phyloP scores from a whole-genome alignment of 441 rosid genomes.

The Bruguiera hainesii region DNA sequence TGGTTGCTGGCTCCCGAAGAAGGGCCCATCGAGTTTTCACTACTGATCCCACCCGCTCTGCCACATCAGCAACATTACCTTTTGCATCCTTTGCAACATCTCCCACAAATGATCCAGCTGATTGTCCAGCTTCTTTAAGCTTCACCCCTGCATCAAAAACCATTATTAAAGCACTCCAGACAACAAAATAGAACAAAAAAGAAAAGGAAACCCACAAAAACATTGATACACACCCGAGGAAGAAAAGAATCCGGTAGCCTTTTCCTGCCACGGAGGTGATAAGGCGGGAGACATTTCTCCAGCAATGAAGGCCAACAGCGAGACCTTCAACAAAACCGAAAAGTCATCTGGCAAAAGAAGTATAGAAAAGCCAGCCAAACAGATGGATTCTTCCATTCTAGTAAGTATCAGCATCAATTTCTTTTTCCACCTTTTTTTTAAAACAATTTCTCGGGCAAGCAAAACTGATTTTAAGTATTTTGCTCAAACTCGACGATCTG shows the following conservation, averaged over 20 bases:
- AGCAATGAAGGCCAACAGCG: constrained; percentile 10
- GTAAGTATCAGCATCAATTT: background rate
- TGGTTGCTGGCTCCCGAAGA: constrained; percentile 83
- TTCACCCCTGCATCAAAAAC: constrained; percentile 54
- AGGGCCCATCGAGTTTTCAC: constrained; percentile 77
- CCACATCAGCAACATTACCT: constrained; percentile 76
- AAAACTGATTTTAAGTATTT: too few relatives aligned
- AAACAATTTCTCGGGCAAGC: too few relatives aligned
- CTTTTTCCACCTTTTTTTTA: too few relatives aligned
- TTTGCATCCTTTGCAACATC: constrained; percentile 91
- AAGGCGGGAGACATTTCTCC: constrained; percentile 64
- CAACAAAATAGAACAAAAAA: background rate
- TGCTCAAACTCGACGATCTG: too few relatives aligned
- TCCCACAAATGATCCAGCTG: constrained; percentile 77
- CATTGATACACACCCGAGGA: constrained; percentile 50
- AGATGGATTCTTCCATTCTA: too few relatives aligned
- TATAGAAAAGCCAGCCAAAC: background rate
- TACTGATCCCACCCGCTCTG: constrained; percentile 70
- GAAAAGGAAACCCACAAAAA: background rate
- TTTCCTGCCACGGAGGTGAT: constrained; percentile 88
- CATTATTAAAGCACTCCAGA: constrained; percentile 14
- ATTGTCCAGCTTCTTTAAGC: constrained; percentile 76
- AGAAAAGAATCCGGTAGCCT: constrained; percentile 76
- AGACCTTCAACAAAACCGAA: background rate
- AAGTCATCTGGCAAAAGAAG: constrained; percentile 1